Evolutionary conservation across 2,329 filamentous ascomycete species (phyloP).

Genomic region (Fusarium temperatum): DNA sequence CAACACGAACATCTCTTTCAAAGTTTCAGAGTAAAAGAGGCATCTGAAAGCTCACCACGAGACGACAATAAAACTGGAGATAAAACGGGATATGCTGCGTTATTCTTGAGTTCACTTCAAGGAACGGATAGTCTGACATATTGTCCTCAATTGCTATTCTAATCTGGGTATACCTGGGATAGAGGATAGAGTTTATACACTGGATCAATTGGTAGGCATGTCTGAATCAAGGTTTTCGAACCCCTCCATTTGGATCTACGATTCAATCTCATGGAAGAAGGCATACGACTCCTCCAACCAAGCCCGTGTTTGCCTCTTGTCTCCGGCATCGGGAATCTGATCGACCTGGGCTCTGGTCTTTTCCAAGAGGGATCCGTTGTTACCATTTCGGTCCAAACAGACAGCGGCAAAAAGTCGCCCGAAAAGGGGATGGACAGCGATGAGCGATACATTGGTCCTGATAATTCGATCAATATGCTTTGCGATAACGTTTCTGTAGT

Average conservation of each 20-base stretch:
- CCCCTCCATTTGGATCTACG: background rate
- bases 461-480: background rate
- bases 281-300: background rate
- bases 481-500: background rate
- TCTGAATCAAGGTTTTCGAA: too few species aligned
- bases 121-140: background rate
- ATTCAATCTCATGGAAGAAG: background rate
- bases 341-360: too few species aligned
- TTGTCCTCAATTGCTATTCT: background rate
- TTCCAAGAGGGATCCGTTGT: background rate
- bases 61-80: too few species aligned
- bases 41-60: too few species aligned
- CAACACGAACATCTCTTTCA: background rate
- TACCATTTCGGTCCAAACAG: background rate
- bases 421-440: background rate
- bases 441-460: background rate
- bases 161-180: too few species aligned
- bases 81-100: background rate
- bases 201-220: too few species aligned
- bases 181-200: too few species aligned
- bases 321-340: background rate
- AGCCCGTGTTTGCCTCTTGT: background rate
- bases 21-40: too few species aligned
- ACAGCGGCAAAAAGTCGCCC: background rate
- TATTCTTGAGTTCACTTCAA: constrained; percentile 16